Base-by-base conservation (phyloP, 805 yeast genomes). In the Lipomyces kockii region DNA sequence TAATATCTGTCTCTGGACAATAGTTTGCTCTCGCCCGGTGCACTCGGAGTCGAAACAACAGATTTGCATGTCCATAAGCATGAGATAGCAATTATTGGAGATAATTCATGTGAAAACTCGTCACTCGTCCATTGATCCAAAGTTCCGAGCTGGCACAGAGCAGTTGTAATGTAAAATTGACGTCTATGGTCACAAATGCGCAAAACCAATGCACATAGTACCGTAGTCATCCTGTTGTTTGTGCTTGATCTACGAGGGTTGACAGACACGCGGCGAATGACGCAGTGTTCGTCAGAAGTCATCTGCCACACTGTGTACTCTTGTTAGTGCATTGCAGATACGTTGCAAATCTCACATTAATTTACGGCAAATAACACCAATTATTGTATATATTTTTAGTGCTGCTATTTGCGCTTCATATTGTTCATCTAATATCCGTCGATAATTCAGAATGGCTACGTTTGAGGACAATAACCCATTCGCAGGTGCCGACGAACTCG, bases 391-490 rank as follows among this genome's bases (percentile, higher is more conserved):
- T 43, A 43, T 43, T 17, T 7, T n/a, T 7, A 17, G 49, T 43
- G 5, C 8, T 43, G n/a, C 8, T 14, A 17, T 17, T 43, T 43
- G 49, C 25, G 49, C 9, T 43, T 17, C 49, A n/a, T n/a, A 43
- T 43, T 43, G 20, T 43, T 43, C 49, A 1, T 5, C 8, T n/a
- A 7, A 7, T 8, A 6, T 43, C 8, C 49, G 11, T 8, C 8
- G 20, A 43, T n/a, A 17, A n/a, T 43, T 43, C 49, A 43, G 20
- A 37, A 68, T 68, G 71, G 54, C 71, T 11, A 81, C 79, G 61
- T 51, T 80, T 69, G 83, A 81, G 71, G 84, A 81, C 71, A 81
- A 81, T 72, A 81, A 81, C 73, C 83, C 83, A 39, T 78, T 81
- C 67, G 81, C 83, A 8, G 80, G 77, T 32, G 61, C 67, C 4